Percentiles rank a stretch among this genome's conserved stretches.
Conservation (phyloP, 164 flowering plant species). For the Protea cynaroides region DNA sequence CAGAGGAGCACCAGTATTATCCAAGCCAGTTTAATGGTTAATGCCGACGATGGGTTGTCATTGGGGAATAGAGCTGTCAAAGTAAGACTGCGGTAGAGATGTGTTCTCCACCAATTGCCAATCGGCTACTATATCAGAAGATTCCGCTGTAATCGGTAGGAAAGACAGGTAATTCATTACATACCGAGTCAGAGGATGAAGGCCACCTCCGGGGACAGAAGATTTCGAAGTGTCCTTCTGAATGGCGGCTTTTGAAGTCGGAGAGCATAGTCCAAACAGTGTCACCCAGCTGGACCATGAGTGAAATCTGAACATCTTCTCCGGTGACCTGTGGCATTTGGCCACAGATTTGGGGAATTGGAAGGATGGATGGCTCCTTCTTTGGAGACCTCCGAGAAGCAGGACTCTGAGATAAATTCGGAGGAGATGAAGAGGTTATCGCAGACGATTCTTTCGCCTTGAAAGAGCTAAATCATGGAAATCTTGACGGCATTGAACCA, state of each 20-base stretch:
- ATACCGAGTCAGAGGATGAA: conserved; percentile 46
- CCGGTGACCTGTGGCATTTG: conserved; percentile 47
- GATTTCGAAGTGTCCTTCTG: conserved; percentile 46
- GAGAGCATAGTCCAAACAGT: conserved; percentile 29
- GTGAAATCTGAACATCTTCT: conserved; percentile 53
- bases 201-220: conserved; percentile 39
- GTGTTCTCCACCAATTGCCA: conserved; percentile 28
- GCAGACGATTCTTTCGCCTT: conserved; percentile 59
- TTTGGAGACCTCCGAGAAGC: conserved; percentile 40
- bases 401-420: conserved; percentile 34
- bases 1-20: conserved; percentile 53
- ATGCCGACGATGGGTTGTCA: conserved; percentile 19
- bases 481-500: conserved; percentile 53
- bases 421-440: conserved; percentile 60
- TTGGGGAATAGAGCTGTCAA: conserved; percentile 15
- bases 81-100: conserved; percentile 29
- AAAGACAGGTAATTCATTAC: conserved; percentile 43
- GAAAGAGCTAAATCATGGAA: conserved; percentile 47
- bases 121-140: conserved; percentile 45
- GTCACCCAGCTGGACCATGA: conserved; percentile 36
- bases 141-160: conserved; percentile 46
- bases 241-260: conserved; percentile 45
- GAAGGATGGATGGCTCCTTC: conserved; percentile 35
- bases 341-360: conserved; percentile 45
- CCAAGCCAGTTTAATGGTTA: conserved; percentile 42